Evolutionary conservation across 2,329 filamentous ascomycete species (phyloP).

Genomic region (Neoascochyta sp.): DNA sequence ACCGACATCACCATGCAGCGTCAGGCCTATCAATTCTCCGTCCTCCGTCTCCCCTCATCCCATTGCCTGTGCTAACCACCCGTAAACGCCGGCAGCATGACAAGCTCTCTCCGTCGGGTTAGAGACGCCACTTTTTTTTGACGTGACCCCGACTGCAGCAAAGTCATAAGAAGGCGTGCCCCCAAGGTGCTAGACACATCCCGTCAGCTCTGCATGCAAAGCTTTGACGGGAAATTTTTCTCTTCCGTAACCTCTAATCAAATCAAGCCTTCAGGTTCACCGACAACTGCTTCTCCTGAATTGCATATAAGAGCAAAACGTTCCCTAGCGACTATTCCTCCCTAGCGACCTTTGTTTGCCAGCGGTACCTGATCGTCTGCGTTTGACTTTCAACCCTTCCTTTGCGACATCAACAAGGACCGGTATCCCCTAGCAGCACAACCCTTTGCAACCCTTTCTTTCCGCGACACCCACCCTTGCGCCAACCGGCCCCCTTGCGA

Average conservation of each 20-base stretch:
- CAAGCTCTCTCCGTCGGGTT: conserved; percentile 4
- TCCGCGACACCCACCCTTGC: neutral
- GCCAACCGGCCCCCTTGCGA: neutral
- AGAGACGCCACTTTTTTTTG: conserved; percentile 7
- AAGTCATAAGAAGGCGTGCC: conserved; percentile 22
- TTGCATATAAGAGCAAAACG: conserved; percentile 20
- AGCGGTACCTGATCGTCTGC: too few species aligned
- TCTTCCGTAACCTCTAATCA: conserved; percentile 6
- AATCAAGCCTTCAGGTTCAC: conserved; percentile 8
- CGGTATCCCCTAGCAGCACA: conserved; percentile 3
- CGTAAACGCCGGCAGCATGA: conserved; percentile 10
- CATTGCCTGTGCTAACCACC: conserved; percentile 6
- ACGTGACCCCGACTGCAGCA: conserved; percentile 8
- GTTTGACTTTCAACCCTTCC: too few species aligned
- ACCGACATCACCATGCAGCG: conserved; percentile 17
- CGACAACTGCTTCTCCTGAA: conserved; percentile 10
- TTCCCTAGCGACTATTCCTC: conserved; percentile 12
- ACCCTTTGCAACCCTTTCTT: neutral
- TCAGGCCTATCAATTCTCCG: conserved; percentile 8
- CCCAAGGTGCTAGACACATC: conserved; percentile 5
- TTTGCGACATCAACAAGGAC: conserved; percentile 8
- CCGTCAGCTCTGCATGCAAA: conserved; percentile 6
- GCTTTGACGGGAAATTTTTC: conserved; percentile 18
- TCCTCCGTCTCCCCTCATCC: conserved; percentile 19
- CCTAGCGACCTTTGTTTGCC: conserved; percentile 1